A percentile compares a stretch with the other conserved stretches of the same genome.
Conservation (phyloP, 140 eudicot species). For the Eryngium alpinum region DNA sequence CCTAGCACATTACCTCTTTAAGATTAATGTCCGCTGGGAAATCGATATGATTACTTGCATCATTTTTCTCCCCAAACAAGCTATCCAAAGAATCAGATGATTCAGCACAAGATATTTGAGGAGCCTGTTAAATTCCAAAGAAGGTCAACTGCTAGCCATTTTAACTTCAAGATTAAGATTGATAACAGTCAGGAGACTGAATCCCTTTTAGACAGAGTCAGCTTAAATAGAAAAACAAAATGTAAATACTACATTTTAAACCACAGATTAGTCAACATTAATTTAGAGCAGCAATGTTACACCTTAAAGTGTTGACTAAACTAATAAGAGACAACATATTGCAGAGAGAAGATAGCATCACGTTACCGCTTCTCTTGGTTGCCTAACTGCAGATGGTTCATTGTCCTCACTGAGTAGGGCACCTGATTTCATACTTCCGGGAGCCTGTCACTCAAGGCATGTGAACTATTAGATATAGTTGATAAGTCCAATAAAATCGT, state of each 20-base stretch:
- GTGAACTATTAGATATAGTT: background rate
- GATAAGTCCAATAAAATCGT: background rate
- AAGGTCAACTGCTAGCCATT: constrained; percentile 8
- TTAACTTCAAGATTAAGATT: background rate
- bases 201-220: background rate
- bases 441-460: constrained; percentile 26
- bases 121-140: constrained; percentile 38
- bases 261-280: too few species aligned
- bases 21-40: constrained; percentile 16
- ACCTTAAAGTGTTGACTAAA: background rate
- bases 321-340: background rate
- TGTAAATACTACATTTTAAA: background rate
- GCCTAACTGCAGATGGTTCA: constrained; percentile 26
- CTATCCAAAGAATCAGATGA: constrained; percentile 70
- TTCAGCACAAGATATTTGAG: constrained; percentile 20
- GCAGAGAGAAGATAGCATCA: background rate
- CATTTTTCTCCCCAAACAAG: constrained; percentile 55
- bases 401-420: constrained; percentile 21
- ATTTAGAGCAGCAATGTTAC: background rate
- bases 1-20: constrained; percentile 43
- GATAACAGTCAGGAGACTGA: background rate
- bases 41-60: constrained; percentile 23
- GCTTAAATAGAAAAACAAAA: background rate
- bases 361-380: constrained; percentile 37
- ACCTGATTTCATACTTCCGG: constrained; percentile 36